phyloP scores from a whole-genome alignment of 495 filamentous ascomycete genomes.

The Hypoxylon intermedium region DNA sequence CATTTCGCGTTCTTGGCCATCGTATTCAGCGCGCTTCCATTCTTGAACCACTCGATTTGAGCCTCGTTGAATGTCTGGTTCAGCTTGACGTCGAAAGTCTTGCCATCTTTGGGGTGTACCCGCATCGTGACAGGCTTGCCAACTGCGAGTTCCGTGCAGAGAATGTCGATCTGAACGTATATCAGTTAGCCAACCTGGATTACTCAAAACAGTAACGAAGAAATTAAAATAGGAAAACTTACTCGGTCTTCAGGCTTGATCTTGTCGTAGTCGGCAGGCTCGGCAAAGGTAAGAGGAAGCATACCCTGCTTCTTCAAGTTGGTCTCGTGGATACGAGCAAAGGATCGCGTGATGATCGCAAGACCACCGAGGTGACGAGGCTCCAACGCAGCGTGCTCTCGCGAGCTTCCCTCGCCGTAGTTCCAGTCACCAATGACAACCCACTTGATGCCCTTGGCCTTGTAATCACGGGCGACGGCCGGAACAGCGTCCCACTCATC shows the following conservation, averaged over 20 bases:
- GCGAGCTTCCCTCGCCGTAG: conserved; percentile 96
- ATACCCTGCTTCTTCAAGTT: conserved; percentile 99
- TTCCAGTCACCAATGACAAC: conserved; percentile 99
- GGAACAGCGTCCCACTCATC: conserved; percentile 87
- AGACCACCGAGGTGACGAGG: conserved; percentile 96
- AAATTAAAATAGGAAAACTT: conserved; percentile 19
- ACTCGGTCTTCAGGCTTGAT: conserved; percentile 89
- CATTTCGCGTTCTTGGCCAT: conserved; percentile 76
- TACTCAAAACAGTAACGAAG: not conserved
- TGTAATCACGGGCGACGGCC: conserved; percentile 96
- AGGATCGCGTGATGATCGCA: conserved; percentile 94
- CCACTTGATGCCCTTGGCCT: conserved; percentile 94
- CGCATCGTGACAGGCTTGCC: conserved; percentile 92
- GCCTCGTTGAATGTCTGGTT: conserved; percentile 95
- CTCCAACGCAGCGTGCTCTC: conserved; percentile 98
- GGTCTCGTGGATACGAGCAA: conserved; percentile 99
- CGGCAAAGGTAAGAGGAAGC: conserved; percentile 93
- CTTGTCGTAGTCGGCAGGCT: conserved; percentile 97
- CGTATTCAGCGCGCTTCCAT: conserved; percentile 94
- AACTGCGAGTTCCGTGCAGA: conserved; percentile 89
- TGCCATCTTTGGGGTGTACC: conserved; percentile 87
- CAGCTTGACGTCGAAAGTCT: conserved; percentile 80
- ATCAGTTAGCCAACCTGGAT: conserved; percentile 9
- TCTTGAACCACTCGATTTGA: conserved; percentile 98
- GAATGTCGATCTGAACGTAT: conserved; percentile 67